A percentile compares a stretch with the other conserved stretches of the same genome.
phyloP scores from a whole-genome alignment of 805 yeast species.

The Naumovozyma dairenensis region DNA sequence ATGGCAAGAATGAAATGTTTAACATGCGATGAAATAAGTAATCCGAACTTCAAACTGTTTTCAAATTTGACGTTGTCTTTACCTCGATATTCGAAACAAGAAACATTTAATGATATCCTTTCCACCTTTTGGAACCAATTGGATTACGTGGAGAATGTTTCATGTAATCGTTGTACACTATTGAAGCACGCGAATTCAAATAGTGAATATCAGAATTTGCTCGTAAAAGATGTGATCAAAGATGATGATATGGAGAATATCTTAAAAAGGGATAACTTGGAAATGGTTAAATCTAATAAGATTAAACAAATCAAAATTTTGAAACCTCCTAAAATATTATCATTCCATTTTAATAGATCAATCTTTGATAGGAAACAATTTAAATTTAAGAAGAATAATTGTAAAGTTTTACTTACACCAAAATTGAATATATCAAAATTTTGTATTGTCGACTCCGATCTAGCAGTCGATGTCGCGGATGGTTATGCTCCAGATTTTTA shows the following conservation, averaged over 20 bases:
- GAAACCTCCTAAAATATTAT: conserved; percentile 67
- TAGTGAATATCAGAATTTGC: conserved; percentile 20
- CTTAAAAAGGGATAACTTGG: conserved; percentile 57
- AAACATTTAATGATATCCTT: too few species aligned
- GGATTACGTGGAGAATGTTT: conserved; percentile 82
- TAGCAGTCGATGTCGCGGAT: neutral
- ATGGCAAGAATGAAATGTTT: conserved; percentile 83
- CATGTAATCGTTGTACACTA: conserved; percentile 85
- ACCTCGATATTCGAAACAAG: too few species aligned
- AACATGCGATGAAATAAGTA: conserved; percentile 86
- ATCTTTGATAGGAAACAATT: conserved; percentile 83
- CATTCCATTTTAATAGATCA: conserved; percentile 80
- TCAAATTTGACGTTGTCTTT: conserved; percentile 61
- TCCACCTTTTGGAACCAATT: too few species aligned
- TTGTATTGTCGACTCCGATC: neutral
- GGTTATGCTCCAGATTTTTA: too few species aligned
- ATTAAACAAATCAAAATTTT: conserved; percentile 69
- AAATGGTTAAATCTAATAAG: conserved; percentile 55
- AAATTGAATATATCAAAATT: conserved; percentile 42
- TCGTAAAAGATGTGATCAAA: too few species aligned
- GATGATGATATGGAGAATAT: conserved; percentile 65
- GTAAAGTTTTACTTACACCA: conserved; percentile 65
- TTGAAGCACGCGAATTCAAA: conserved; percentile 30
- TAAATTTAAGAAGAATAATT: conserved; percentile 67
- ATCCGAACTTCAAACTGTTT: conserved; percentile 66